phyloP scores from a whole-genome alignment of 2,329 filamentous ascomycete genomes.

The Metarhizium robertsii region DNA sequence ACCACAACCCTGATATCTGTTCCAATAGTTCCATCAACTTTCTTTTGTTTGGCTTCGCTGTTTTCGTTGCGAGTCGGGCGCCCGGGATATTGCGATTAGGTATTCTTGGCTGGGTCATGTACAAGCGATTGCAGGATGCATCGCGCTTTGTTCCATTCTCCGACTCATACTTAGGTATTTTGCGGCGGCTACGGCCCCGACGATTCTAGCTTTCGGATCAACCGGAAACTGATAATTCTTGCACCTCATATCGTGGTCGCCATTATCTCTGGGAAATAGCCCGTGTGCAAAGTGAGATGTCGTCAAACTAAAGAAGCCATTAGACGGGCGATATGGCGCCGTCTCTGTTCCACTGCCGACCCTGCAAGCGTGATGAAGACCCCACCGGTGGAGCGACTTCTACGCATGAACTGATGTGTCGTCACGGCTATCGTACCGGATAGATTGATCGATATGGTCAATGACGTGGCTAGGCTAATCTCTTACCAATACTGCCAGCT shows the following conservation, averaged over 20 bases:
- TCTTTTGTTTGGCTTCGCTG: conserved; percentile 29
- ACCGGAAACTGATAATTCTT: background rate
- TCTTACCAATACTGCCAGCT: background rate
- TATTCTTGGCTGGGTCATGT: conserved; percentile 25
- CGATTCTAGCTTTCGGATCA: background rate
- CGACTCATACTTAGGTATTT: conserved; percentile 1
- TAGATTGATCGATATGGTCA: background rate
- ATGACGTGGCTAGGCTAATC: background rate
- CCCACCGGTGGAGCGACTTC: background rate
- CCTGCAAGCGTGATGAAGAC: background rate
- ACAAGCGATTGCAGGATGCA: conserved; percentile 17
- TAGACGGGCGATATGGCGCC: background rate
- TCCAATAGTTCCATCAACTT: conserved; percentile 29
- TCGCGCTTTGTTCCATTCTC: conserved; percentile 14
- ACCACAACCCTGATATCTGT: conserved; percentile 23
- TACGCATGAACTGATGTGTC: background rate
- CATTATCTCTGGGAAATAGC: background rate
- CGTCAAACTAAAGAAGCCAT: background rate
- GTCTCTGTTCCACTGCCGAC: background rate
- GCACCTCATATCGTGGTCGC: background rate
- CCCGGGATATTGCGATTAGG: conserved; percentile 35
- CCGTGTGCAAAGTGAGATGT: background rate
- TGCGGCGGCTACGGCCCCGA: background rate
- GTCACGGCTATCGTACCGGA: background rate
- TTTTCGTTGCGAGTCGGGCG: conserved; percentile 30